Base-by-base conservation (phyloP, 2,329 filamentous ascomycete species). In the Aspergillus proliferans region DNA sequence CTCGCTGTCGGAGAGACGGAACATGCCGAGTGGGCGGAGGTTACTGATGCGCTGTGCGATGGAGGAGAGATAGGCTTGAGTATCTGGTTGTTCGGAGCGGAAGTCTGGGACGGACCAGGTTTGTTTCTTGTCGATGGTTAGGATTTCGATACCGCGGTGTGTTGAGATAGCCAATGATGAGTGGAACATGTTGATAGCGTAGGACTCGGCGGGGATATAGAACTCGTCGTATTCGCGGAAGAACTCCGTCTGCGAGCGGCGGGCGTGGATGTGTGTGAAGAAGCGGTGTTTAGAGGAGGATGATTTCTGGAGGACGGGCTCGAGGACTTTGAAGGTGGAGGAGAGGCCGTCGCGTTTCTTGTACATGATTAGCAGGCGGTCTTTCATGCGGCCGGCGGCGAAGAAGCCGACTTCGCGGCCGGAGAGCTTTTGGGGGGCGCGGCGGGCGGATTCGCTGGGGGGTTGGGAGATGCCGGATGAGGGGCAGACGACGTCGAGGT, bases 191-290 rank as follows among this genome's bases (percentile, higher is more conserved):
- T 96, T 97, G 65, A 98, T 87, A 43, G 88, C 89, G 69, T 86
- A 95, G 68, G 90, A 96, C 66, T 98, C 94, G 2, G 88, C 86
- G 0, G 93, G 93, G 58, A 98, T 91, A 72, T 97, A 98, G 71
- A 98, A 98, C 59, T 97, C 93, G 72, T 98, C 93, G 67, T 91
- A 98, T 65, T 98, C 93, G 54, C 93, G 86, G 83, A 97, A 98
- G 60, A 92, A 92, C 60, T 98, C 93, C 0, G 92, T 96, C 51
- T 81, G 84, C 18, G 89, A 89, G 26, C 79, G 77, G 8, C 80
- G 80, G 15, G 83, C 75, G 6, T 63, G 61, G 26, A 30, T 30
- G 26, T 30, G 26, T 12, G 26, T 40, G 64, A 82, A 84, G 55
- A 85, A 75, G 7, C 88, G 83, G 4, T 83, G 81, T 60, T 85